These are phyloP conservation scores for Aspergillus puulaauensis DNA, from an alignment of 2,329 filamentous ascomycete species.

Conservation along the genomic window DNA sequence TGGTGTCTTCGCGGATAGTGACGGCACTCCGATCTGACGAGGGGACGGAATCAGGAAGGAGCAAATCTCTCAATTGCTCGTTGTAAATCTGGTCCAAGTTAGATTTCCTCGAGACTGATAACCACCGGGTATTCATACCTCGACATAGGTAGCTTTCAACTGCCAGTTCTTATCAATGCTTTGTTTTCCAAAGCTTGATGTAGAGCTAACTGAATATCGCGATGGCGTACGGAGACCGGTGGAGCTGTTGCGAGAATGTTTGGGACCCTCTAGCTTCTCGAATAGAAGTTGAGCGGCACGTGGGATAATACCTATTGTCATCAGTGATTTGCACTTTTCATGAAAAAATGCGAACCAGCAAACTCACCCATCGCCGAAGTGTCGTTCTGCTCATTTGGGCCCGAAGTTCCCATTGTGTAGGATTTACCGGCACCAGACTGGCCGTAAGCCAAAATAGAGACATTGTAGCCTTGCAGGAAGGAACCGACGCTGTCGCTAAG, in stretches of 20 bases:
- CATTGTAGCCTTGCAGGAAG: constrained; percentile 96
- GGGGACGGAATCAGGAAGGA: constrained; percentile 73
- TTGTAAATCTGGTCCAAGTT: constrained; percentile 76
- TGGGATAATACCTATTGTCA: constrained; percentile 80
- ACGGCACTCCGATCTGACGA: constrained; percentile 71
- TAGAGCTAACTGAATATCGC: constrained; percentile 67
- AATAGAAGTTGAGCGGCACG: constrained; percentile 85
- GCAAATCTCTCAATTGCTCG: constrained; percentile 86
- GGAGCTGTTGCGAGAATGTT: constrained; percentile 62
- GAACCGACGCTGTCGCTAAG: constrained; percentile 83
- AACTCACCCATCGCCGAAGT: constrained; percentile 72
- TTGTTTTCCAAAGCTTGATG: constrained; percentile 48
- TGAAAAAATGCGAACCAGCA: background rate
- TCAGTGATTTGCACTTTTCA: background rate
- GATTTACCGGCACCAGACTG: constrained; percentile 98
- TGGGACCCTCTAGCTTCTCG: constrained; percentile 71
- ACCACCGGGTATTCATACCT: constrained; percentile 43
- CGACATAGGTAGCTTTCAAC: constrained; percentile 88
- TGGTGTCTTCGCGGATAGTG: constrained; percentile 90
- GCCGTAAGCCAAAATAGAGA: constrained; percentile 93
- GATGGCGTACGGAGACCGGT: constrained; percentile 78
- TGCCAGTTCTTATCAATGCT: constrained; percentile 75
- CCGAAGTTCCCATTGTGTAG: constrained; percentile 97
- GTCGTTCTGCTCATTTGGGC: constrained; percentile 73
- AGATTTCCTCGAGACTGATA: background rate